phyloP scores from a whole-genome alignment of 441 rosid species.

The Eugenia klotzschiana region DNA sequence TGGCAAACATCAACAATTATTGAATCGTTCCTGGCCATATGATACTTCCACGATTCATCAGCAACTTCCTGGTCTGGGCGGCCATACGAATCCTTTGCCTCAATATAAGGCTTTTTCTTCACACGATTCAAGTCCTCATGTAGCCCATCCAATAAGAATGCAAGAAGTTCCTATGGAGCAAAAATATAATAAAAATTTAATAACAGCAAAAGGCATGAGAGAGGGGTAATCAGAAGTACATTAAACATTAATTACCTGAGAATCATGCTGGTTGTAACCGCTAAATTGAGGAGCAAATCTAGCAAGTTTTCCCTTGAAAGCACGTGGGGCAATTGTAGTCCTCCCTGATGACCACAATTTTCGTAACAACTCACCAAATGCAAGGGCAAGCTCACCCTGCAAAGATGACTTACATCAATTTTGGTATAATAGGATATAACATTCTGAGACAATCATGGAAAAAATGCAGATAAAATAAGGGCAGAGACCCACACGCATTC shows the following conservation, averaged over 20 bases:
- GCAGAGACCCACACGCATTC: slow-evolving; percentile 39
- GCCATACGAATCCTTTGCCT: slow-evolving; percentile 42
- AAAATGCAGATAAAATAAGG: neutral
- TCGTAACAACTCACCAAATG: slow-evolving; percentile 48
- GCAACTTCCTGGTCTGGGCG: slow-evolving; percentile 60
- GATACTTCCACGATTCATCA: slow-evolving; percentile 44
- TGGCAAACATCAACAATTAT: slow-evolving; percentile 60
- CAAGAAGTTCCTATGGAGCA: slow-evolving; percentile 43
- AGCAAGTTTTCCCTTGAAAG: slow-evolving; percentile 46
- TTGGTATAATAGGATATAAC: neutral
- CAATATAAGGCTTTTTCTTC: slow-evolving; percentile 48
- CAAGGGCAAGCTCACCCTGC: slow-evolving; percentile 61
- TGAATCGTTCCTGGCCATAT: slow-evolving; percentile 55
- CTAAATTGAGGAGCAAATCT: slow-evolving; percentile 64
- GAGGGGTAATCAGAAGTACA: neutral
- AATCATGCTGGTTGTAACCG: slow-evolving; percentile 67
- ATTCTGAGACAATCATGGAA: neutral
- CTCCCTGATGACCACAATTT: slow-evolving; percentile 44
- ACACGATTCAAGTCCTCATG: slow-evolving; percentile 68
- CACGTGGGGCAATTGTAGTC: slow-evolving; percentile 34
- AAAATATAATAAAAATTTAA: neutral
- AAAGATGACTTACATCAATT: slow-evolving; percentile 17
- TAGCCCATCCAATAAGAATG: slow-evolving; percentile 56
- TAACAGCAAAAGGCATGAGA: no score
- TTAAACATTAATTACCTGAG: slow-evolving; percentile 31